phyloP scores from a whole-genome alignment of 495 filamentous ascomycete species.

The Hypoxylon fuscum region DNA sequence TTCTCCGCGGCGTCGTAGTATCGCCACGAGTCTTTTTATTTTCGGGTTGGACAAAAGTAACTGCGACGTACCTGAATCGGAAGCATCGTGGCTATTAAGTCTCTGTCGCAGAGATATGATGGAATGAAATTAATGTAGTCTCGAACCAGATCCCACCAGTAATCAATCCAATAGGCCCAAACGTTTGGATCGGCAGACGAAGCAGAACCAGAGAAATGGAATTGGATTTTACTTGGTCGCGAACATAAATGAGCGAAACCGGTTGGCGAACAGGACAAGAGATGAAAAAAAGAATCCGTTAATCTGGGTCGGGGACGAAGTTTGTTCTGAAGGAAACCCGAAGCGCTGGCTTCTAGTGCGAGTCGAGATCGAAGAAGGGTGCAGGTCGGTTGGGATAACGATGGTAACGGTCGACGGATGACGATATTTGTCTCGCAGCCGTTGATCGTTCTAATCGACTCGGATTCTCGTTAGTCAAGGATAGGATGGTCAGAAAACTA shows the following conservation, averaged over 20 bases:
- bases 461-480: slow-evolving; percentile 16
- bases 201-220: slow-evolving; percentile 29
- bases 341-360: slow-evolving; percentile 37
- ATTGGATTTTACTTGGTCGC: slow-evolving; percentile 29
- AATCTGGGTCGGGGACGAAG: slow-evolving; percentile 36
- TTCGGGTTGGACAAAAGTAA: slow-evolving; percentile 10
- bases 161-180: slow-evolving; percentile 20
- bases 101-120: slow-evolving; percentile 5
- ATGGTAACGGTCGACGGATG: slow-evolving; percentile 13
- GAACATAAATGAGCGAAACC: slow-evolving; percentile 23
- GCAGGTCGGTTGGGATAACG: slow-evolving; percentile 20
- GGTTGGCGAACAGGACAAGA: slow-evolving; percentile 9
- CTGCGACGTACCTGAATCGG: slow-evolving; percentile 40
- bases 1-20: background rate
- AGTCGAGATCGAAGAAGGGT: slow-evolving; percentile 22
- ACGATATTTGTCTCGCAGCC: slow-evolving; percentile 30
- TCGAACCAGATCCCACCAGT: slow-evolving; percentile 20
- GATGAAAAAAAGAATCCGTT: slow-evolving; percentile 34
- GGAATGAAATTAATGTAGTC: slow-evolving; percentile 14
- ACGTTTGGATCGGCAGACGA: slow-evolving; percentile 25
- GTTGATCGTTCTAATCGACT: slow-evolving; percentile 21
- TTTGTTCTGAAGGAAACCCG: slow-evolving; percentile 36
- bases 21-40: slow-evolving; percentile 8
- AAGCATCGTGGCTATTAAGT: slow-evolving; percentile 28
- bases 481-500: slow-evolving; percentile 23